Evolutionary conservation across 192 early-diverging fungal species (phyloP).

Genomic region (Dispira simplex): DNA sequence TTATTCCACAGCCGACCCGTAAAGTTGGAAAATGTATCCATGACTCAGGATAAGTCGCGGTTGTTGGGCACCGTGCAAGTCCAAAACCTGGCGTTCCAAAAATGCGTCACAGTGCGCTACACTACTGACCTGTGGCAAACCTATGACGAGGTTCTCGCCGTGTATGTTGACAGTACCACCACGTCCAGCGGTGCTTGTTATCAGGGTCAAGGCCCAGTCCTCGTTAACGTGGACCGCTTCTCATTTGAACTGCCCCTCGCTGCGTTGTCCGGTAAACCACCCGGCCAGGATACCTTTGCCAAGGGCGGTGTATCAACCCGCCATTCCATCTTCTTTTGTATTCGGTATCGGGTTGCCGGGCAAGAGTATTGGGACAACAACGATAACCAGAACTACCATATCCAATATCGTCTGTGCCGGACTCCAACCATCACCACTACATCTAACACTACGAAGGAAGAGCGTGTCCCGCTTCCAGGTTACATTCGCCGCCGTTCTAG

Average conservation of each 20-base stretch:
- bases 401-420: no score
- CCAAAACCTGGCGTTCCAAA: constrained; percentile 76
- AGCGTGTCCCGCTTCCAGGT: neutral
- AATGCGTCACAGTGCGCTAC: constrained; percentile 62
- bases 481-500: constrained; percentile 8
- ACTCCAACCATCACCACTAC: no score
- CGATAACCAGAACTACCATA: constrained; percentile 65
- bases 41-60: constrained; percentile 30
- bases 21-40: constrained; percentile 36
- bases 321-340: constrained; percentile 39
- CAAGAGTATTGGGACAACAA: constrained; percentile 93
- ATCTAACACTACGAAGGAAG: no score
- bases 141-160: constrained; percentile 42
- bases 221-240: constrained; percentile 70
- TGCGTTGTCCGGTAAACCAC: no score
- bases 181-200: constrained; percentile 24
- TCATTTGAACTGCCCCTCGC: constrained; percentile 46
- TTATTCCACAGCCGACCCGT: constrained; percentile 31
- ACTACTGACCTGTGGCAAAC: constrained; percentile 74
- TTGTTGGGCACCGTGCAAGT: constrained; percentile 56
- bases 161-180: constrained; percentile 39
- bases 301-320: constrained; percentile 12
- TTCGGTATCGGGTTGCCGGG: constrained; percentile 51
- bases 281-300: no score
- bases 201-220: no score